A percentile compares a stretch with the other conserved stretches of the same genome.
Evolutionary conservation across 1,139 yeast genomes (phyloP).

Genomic region (Hansenula lynferdii): DNA sequence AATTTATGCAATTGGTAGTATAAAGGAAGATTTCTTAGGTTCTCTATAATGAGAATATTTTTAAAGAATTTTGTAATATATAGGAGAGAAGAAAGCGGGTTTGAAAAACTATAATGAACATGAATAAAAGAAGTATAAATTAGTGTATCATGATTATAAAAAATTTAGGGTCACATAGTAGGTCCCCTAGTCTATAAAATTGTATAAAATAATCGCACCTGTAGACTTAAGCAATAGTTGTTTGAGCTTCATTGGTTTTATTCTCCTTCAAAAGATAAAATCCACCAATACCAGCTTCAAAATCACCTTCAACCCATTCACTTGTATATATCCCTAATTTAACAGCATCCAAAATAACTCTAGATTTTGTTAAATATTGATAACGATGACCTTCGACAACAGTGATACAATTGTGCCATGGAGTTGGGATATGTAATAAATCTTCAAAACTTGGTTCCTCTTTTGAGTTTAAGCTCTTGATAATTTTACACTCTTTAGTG

Average conservation of each 20-base stretch:
- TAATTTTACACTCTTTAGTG: constrained; percentile 36
- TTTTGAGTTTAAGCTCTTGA: constrained; percentile 30
- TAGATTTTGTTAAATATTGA: constrained; percentile 29
- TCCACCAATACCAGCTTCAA: constrained; percentile 28
- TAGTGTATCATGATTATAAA: too few species aligned
- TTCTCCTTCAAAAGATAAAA: not conserved
- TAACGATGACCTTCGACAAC: constrained; percentile 30
- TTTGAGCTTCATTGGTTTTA: too few species aligned
- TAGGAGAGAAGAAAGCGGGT: too few species aligned
- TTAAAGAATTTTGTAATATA: too few species aligned
- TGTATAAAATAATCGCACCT: too few species aligned
- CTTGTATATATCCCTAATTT: constrained; percentile 27
- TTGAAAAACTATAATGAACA: too few species aligned
- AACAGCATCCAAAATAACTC: constrained; percentile 29
- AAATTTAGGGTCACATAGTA: too few species aligned
- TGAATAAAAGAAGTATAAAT: too few species aligned
- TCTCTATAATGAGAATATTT: constrained; percentile 34
- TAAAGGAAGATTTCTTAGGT: constrained; percentile 95
- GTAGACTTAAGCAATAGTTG: too few species aligned
- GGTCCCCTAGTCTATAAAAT: too few species aligned
- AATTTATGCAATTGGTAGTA: constrained; percentile 95
- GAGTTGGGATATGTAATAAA: constrained; percentile 58
- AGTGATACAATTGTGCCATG: constrained; percentile 59
- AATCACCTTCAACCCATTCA: constrained; percentile 26
- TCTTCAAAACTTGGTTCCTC: constrained; percentile 39